phyloP scores from a whole-genome alignment of 1,284 basidiomycete genomes.

The Ustilago trichophora region DNA sequence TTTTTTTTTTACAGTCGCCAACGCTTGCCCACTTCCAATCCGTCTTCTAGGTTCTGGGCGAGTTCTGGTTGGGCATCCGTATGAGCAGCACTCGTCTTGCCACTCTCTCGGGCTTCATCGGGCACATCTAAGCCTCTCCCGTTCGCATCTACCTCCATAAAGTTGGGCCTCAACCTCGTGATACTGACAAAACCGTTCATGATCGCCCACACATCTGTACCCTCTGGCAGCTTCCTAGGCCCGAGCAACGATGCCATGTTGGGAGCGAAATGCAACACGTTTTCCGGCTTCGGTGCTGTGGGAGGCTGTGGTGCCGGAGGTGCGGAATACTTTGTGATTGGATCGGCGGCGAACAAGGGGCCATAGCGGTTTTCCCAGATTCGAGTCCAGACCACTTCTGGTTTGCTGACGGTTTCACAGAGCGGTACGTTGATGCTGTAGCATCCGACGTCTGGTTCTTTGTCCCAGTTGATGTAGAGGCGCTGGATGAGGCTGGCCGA shows the following conservation, averaged over 20 bases:
- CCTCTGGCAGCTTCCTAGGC: conserved; percentile 37
- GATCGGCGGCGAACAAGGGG: conserved; percentile 36
- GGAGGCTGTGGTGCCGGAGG: conserved; percentile 27
- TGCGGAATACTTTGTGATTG: conserved; percentile 15
- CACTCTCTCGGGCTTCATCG: background rate
- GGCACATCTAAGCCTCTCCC: conserved; percentile 36
- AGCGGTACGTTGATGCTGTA: conserved; percentile 65
- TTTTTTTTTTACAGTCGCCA: conserved; percentile 26
- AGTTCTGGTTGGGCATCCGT: background rate
- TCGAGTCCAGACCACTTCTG: conserved; percentile 58
- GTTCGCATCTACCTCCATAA: conserved; percentile 39
- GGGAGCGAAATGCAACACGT: conserved; percentile 56
- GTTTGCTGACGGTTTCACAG: conserved; percentile 49
- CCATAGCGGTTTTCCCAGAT: conserved; percentile 60
- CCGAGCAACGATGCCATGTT: conserved; percentile 56
- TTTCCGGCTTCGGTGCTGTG: conserved; percentile 42
- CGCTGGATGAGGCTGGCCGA: conserved; percentile 43
- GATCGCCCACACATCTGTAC: conserved; percentile 63
- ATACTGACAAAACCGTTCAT: conserved; percentile 58
- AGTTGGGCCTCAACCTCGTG: conserved; percentile 51
- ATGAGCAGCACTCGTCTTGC: background rate
- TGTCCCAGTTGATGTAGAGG: conserved; percentile 55
- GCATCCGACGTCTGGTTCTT: conserved; percentile 42
- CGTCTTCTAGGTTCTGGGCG: conserved; percentile 14
- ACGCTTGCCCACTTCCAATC: conserved; percentile 33